Evolutionary conservation across 768 basidiomycete species (phyloP).

Genomic region (Symmetrospora coprosmae): DNA sequence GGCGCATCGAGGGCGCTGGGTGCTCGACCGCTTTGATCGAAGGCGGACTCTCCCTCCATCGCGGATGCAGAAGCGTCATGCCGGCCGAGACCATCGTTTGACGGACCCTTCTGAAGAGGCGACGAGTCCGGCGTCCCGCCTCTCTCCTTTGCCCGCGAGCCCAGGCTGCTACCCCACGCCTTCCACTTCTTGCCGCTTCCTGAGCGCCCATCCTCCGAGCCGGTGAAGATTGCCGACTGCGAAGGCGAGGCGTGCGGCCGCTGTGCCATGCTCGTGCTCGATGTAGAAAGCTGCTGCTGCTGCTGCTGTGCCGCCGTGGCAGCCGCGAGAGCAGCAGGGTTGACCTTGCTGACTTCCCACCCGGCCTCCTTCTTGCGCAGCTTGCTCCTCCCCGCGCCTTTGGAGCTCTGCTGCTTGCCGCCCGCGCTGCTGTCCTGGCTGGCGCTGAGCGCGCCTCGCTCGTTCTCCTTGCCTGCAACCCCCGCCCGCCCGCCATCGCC

Average conservation of each 20-base stretch:
- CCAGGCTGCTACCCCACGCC: not conserved
- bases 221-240: not conserved
- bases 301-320: not conserved
- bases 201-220: not conserved
- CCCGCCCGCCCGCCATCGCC: not conserved
- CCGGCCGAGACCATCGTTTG: no score
- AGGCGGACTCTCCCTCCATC: no score
- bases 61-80: no score
- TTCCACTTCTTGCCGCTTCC: no score
- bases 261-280: not conserved
- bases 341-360: conserved; percentile 6
- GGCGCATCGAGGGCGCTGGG: no score
- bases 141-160: not conserved
- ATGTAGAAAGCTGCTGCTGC: not conserved
- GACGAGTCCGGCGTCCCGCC: not conserved
- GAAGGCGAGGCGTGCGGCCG: not conserved
- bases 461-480: conserved; percentile 9
- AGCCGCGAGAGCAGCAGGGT: not conserved
- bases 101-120: no score
- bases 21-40: no score
- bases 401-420: no score
- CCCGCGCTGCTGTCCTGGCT: not conserved
- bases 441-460: not conserved
- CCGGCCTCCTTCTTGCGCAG: conserved; percentile 10
- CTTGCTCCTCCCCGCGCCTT: conserved; percentile 1